phyloP scores from a whole-genome alignment of 495 filamentous ascomycete genomes.

The Collariella sp. region DNA sequence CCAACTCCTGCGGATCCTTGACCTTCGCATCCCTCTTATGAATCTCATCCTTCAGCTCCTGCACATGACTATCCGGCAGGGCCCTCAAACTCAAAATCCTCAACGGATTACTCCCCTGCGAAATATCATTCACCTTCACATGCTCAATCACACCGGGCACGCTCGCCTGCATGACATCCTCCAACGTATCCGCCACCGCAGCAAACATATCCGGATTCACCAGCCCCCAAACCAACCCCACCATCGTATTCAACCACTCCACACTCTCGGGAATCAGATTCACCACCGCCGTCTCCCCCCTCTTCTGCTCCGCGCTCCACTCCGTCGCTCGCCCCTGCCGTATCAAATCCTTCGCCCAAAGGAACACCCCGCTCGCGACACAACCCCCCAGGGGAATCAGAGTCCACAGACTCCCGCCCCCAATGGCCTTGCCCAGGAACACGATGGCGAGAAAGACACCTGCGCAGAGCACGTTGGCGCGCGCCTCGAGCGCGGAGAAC shows the following conservation, averaged over 20 bases:
- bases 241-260: slow-evolving; percentile 81
- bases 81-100: slow-evolving; percentile 84
- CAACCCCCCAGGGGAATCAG: slow-evolving; percentile 63
- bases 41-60: slow-evolving; percentile 68
- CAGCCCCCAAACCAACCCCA: slow-evolving; percentile 76
- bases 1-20: slow-evolving; percentile 79
- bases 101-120: slow-evolving; percentile 82
- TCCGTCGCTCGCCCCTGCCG: slow-evolving; percentile 73
- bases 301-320: slow-evolving; percentile 77
- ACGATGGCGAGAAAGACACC: slow-evolving; percentile 64
- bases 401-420: slow-evolving; percentile 68
- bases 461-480: slow-evolving; percentile 57
- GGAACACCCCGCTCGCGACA: slow-evolving; percentile 70
- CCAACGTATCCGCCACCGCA: slow-evolving; percentile 45
- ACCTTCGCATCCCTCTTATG: slow-evolving; percentile 67
- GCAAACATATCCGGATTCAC: slow-evolving; percentile 91
- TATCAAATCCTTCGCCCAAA: slow-evolving; percentile 84
- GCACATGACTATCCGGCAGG: slow-evolving; percentile 71
- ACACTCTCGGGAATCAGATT: slow-evolving; percentile 91
- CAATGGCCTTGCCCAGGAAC: slow-evolving; percentile 61
- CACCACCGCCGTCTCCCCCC: slow-evolving; percentile 70
- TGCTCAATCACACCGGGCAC: slow-evolving; percentile 85
- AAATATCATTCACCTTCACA: slow-evolving; percentile 91
- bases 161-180: slow-evolving; percentile 93
- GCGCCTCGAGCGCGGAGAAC: slow-evolving; percentile 65